Base-by-base conservation (phyloP, 257 asterid species). In the Rauvolfia tetraphylla region DNA sequence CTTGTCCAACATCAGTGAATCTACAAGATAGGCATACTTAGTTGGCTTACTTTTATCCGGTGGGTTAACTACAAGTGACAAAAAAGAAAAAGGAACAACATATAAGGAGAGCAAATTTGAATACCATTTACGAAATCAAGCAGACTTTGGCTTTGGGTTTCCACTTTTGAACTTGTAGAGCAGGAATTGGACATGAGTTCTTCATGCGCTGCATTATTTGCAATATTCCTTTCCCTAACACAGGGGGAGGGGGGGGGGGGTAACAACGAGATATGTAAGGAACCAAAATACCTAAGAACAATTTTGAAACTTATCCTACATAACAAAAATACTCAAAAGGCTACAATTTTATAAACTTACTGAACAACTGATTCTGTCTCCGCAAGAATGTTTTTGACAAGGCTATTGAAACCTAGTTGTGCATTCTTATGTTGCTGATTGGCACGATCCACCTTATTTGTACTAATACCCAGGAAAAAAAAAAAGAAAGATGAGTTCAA, bases 1-100 rank as follows among this genome's bases (percentile, higher is more conserved):
- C 69, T 85, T 67, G 87, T 90, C 97, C 76, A 84, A 62, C 73
- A 20, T 51, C 72, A 89, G 78, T 66, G 97, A 87, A 80, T 89
- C 96, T 90, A 89, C 83, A 84, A 69, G 44, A 73, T 53, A 44
- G 38, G 58, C 41, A 17, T n/a, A 18, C 79, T 34, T 11, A 49
- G 54, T 75, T 65, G 57, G 17, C 34, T 27, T 46, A 72, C n/a
- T 12, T 68, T 79, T 54, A 42, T 2, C 22, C 31, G 2, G 22
- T 36, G 41, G 61, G 17, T 34, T 3, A 39, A 34, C 33, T 17
- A 61, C 7, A 48, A 46, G 36, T n/a, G 18, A 75, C 9, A 59
- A 13, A 29, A 61, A 33, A 22, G 29, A 29, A 61, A 51, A 41
- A 27, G 23, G 12, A 68, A 73, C 44, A 27, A 31, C 3, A 72